A percentile compares a stretch with the other conserved stretches of the same genome.
Conservation (phyloP, 495 filamentous ascomycete species). For the Aspergillus bertholletiae region DNA sequence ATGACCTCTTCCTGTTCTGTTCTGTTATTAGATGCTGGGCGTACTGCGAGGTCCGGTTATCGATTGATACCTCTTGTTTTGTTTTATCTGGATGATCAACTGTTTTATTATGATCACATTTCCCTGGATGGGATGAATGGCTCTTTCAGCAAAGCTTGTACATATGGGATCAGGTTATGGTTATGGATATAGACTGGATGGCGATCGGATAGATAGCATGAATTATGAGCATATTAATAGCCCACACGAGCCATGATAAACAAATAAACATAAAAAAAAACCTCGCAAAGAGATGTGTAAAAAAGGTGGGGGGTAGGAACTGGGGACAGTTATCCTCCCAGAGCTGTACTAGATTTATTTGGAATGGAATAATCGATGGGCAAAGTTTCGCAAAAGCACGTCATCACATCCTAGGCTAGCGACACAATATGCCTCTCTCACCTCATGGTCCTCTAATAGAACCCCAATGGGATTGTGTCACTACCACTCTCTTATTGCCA, state of each 20-base stretch:
- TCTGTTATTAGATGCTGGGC: conserved; percentile 8
- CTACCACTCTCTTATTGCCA: not conserved
- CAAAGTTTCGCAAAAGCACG: not conserved
- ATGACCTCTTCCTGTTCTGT: conserved; percentile 7
- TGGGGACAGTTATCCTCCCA: too few species aligned
- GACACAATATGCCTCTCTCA: not conserved
- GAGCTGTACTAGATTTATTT: too few species aligned
- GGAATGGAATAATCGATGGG: not conserved
- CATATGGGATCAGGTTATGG: conserved; percentile 15
- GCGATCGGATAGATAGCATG: conserved; percentile 16
- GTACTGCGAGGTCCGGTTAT: conserved; percentile 9
- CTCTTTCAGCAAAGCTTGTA: conserved; percentile 12
- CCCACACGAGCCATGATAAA: not conserved
- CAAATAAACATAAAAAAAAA: not conserved
- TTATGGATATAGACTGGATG: conserved; percentile 16
- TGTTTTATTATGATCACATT: conserved; percentile 15
- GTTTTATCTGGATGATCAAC: conserved; percentile 9
- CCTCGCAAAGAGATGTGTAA: not conserved
- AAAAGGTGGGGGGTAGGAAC: too few species aligned
- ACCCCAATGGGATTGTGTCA: not conserved
- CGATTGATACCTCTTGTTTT: conserved; percentile 16
- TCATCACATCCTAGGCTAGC: not conserved
- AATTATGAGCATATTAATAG: not conserved
- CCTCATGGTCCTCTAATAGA: not conserved
- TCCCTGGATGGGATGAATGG: conserved; percentile 16